Conservation (phyloP, 1,284 basidiomycete species). For the Phaffia rhodozyma region DNA sequence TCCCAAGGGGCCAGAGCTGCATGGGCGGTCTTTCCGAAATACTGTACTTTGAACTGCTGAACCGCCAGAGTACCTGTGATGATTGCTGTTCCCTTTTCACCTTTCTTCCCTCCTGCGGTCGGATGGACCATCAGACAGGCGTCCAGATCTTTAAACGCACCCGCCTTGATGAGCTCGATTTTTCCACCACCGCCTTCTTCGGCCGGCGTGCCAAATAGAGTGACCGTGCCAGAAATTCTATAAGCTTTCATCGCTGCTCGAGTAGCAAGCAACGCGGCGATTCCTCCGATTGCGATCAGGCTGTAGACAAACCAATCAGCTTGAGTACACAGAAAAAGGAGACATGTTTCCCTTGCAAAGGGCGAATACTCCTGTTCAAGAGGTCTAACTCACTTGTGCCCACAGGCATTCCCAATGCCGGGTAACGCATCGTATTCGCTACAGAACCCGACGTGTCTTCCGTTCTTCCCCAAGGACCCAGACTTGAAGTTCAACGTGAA, state of each 20-base stretch:
- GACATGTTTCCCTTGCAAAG: too few species aligned
- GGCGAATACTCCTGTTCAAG: conserved; percentile 10
- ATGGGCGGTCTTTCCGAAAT: conserved; percentile 12
- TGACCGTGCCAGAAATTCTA: conserved; percentile 54
- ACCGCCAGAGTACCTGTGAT: conserved; percentile 1
- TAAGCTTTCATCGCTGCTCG: conserved; percentile 54
- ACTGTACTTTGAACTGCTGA: conserved; percentile 19
- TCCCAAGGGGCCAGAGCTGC: conserved; percentile 10
- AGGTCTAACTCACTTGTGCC: conserved; percentile 42
- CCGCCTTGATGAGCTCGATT: conserved; percentile 24
- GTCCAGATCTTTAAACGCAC: conserved; percentile 62
- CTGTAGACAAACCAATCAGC: conserved; percentile 44
- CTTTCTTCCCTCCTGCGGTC: conserved; percentile 22
- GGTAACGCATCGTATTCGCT: conserved; percentile 42
- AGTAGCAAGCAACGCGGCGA: conserved; percentile 60
- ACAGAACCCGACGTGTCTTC: conserved; percentile 59
- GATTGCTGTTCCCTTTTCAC: conserved; percentile 7
- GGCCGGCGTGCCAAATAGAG: conserved; percentile 75
- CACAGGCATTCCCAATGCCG: neutral
- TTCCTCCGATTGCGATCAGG: conserved; percentile 67
- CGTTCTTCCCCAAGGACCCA: conserved; percentile 32
- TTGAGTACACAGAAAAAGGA: too few species aligned
- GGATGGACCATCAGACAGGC: conserved; percentile 54
- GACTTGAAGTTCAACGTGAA: conserved; percentile 40
- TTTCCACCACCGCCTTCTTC: conserved; percentile 29